phyloP scores from a whole-genome alignment of 2,329 filamentous ascomycete genomes.

The Aspergillus fructus region DNA sequence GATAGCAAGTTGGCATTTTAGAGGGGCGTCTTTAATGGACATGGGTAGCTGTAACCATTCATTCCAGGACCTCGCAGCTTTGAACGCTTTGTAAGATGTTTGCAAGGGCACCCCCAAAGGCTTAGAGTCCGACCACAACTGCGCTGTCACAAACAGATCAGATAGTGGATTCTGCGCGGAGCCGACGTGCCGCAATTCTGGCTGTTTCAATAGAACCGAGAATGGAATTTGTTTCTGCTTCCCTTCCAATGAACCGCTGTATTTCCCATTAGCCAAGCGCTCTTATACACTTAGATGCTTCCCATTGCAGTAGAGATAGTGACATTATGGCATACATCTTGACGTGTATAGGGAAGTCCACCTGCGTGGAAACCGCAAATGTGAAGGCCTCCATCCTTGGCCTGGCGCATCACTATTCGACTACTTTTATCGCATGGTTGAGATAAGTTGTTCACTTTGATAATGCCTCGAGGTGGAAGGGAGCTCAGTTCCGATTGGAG shows the following conservation, averaged over 20 bases:
- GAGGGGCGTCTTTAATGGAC: constrained; percentile 75
- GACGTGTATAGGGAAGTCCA: constrained; percentile 68
- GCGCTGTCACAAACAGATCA: constrained; percentile 88
- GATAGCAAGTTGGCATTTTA: constrained; percentile 81
- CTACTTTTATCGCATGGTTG: constrained; percentile 14
- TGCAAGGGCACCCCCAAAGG: constrained; percentile 88
- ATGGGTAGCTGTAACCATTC: constrained; percentile 93
- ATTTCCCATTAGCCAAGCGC: constrained; percentile 7
- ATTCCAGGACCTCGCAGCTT: constrained; percentile 74
- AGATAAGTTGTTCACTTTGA: background rate
- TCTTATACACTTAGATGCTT: background rate
- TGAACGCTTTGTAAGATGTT: constrained; percentile 90
- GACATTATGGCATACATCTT: constrained; percentile 55
- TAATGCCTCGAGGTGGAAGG: background rate
- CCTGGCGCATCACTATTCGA: constrained; percentile 4
- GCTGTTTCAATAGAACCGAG: constrained; percentile 74
- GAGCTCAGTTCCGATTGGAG: constrained; percentile 9
- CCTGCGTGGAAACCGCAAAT: constrained; percentile 83
- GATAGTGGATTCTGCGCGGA: constrained; percentile 81
- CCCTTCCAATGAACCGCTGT: constrained; percentile 72
- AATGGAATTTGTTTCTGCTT: constrained; percentile 71
- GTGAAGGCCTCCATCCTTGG: constrained; percentile 85
- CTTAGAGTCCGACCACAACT: constrained; percentile 95
- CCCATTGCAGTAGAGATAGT: background rate
- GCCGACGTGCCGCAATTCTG: constrained; percentile 81